A percentile compares a stretch with the other conserved stretches of the same genome.
phyloP scores from a whole-genome alignment of 306 rosid genomes.

The Sphenostylis stenocarpa region DNA sequence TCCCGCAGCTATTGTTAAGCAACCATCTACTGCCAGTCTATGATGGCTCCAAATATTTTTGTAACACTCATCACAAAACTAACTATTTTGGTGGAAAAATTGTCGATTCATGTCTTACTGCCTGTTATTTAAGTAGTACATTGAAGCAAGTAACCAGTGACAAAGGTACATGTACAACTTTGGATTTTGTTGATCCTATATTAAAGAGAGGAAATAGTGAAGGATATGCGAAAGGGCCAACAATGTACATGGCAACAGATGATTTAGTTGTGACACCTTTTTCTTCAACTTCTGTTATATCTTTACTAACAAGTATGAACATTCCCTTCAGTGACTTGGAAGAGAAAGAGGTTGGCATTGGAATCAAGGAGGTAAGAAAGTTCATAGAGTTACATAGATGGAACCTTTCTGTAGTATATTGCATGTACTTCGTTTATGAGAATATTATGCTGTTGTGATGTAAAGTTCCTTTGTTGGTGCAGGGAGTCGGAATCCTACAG shows the following conservation, averaged over 20 bases:
- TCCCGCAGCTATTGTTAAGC: not conserved
- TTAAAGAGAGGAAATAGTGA: not conserved
- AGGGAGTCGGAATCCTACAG: not conserved
- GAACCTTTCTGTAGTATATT: no score
- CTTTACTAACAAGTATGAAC: not conserved
- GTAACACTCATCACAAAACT: not conserved
- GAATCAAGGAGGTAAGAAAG: not conserved
- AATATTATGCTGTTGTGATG: no score
- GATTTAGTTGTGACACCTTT: not conserved
- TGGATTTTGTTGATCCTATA: not conserved
- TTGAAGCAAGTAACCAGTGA: not conserved
- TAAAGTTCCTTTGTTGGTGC: not conserved
- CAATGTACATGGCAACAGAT: not conserved
- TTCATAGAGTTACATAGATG: no score
- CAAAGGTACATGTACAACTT: not conserved
- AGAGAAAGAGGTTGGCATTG: not conserved
- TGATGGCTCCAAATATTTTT: not conserved
- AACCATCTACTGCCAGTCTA: not conserved
- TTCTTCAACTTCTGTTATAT: not conserved
- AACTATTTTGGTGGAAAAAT: no score
- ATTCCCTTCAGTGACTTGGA: not conserved
- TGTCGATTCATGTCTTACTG: no score
- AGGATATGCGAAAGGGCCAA: not conserved
- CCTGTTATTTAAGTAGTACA: not conserved
- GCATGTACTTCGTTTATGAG: no score